phyloP scores from a whole-genome alignment of 257 asterid genomes.

The Nemophila menziesii region DNA sequence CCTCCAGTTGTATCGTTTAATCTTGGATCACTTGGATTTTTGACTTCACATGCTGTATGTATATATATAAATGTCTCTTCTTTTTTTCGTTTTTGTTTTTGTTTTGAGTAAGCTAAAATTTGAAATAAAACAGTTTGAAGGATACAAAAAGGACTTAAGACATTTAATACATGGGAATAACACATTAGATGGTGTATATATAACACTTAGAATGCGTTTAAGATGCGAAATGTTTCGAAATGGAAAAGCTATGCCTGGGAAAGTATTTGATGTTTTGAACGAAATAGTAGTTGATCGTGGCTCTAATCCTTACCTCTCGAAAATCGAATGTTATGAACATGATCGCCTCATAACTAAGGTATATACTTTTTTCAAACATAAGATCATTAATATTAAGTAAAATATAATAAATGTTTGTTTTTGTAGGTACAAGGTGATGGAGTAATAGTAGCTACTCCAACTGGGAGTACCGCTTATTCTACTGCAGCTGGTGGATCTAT shows the following conservation, averaged over 20 bases:
- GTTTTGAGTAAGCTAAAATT: conserved; percentile 10
- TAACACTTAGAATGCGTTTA: conserved; percentile 96
- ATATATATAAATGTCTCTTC: conserved; percentile 6
- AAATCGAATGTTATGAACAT: conserved; percentile 92
- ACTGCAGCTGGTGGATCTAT: conserved; percentile 99
- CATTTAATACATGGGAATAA: conserved; percentile 77
- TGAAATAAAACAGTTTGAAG: conserved; percentile 52
- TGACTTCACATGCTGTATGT: conserved; percentile 83
- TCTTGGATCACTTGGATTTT: conserved; percentile 97
- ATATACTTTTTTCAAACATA: background rate
- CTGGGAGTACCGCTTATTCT: conserved; percentile 99
- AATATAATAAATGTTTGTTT: background rate
- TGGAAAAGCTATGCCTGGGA: conserved; percentile 88
- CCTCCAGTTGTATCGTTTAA: conserved; percentile 99
- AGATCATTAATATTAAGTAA: background rate
- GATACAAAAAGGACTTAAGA: conserved; percentile 68
- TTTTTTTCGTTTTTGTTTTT: background rate
- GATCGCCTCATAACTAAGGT: conserved; percentile 99
- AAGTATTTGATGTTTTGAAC: conserved; percentile 83
- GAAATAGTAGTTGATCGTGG: conserved; percentile 98
- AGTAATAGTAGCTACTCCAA: conserved; percentile 96
- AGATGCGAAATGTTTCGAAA: conserved; percentile 85
- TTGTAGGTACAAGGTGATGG: conserved; percentile 97
- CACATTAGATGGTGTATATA: conserved; percentile 77
- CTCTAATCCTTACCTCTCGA: conserved; percentile 95